phyloP scores from a whole-genome alignment of 768 basidiomycete genomes.

The Austroboletus festivus region DNA sequence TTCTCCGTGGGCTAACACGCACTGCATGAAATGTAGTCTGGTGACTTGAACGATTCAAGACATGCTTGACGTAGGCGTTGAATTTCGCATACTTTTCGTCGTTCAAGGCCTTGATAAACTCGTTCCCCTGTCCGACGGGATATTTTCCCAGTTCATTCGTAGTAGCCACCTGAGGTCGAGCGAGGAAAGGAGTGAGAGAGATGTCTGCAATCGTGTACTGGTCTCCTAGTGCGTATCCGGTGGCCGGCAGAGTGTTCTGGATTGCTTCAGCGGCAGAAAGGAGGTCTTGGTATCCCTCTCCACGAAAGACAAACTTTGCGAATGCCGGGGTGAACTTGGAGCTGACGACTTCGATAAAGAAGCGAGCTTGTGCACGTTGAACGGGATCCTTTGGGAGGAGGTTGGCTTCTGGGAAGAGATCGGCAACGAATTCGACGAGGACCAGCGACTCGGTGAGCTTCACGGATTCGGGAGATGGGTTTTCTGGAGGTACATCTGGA shows the following conservation, averaged over 20 bases:
- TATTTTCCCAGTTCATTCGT: slow-evolving; percentile 53
- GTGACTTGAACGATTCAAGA: slow-evolving; percentile 53
- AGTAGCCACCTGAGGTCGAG: slow-evolving; percentile 43
- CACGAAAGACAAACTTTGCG: slow-evolving; percentile 35
- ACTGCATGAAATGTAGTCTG: slow-evolving; percentile 54
- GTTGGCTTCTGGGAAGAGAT: slow-evolving; percentile 46
- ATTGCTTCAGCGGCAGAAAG: slow-evolving; percentile 44
- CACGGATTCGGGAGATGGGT: slow-evolving; percentile 55
- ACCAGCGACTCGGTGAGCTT: slow-evolving; percentile 66
- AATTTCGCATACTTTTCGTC: slow-evolving; percentile 47
- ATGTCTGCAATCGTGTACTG: slow-evolving; percentile 57
- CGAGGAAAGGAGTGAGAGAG: slow-evolving; percentile 58
- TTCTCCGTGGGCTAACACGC: slow-evolving; percentile 19
- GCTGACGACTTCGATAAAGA: slow-evolving; percentile 57
- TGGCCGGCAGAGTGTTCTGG: slow-evolving; percentile 46
- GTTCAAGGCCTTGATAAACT: slow-evolving; percentile 39
- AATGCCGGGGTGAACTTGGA: slow-evolving; percentile 43
- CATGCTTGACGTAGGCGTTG: slow-evolving; percentile 43
- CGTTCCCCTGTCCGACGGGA: slow-evolving; percentile 45
- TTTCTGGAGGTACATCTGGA: slow-evolving; percentile 49
- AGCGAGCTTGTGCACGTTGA: slow-evolving; percentile 53
- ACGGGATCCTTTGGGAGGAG: slow-evolving; percentile 58
- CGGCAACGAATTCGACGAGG: slow-evolving; percentile 65
- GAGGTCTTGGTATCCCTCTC: slow-evolving; percentile 41
- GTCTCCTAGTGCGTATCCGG: slow-evolving; percentile 37